These are phyloP conservation scores for Suillus subalutaceus DNA, from an alignment of 768 basidiomycete genomes.

Conservation along the genomic window DNA sequence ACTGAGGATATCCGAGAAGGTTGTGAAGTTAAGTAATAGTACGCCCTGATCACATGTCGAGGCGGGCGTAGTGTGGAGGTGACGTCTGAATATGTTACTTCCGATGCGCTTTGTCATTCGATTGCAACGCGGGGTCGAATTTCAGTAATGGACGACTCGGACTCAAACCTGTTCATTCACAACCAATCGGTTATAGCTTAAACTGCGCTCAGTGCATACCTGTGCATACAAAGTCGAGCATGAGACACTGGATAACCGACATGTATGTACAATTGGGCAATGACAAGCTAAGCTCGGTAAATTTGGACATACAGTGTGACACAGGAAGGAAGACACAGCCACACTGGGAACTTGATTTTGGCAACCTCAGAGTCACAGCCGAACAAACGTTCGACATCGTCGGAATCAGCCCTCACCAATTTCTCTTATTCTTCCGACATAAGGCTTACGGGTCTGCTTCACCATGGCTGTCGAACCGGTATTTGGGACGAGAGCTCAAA, in stretches of 20 bases:
- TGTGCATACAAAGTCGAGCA: not conserved
- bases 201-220: not conserved
- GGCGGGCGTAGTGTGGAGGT: not conserved
- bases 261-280: not conserved
- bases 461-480: conserved; percentile 74
- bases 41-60: not conserved
- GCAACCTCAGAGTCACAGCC: not conserved
- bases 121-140: not conserved
- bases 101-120: not conserved
- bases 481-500: conserved; percentile 72
- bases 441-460: conserved; percentile 20
- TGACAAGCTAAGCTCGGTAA: not conserved
- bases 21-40: not conserved
- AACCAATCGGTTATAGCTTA: not conserved
- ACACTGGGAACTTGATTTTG: not conserved
- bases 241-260: not conserved
- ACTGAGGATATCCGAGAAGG: not conserved
- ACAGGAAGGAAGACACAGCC: conserved; percentile 3
- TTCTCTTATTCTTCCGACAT: conserved; percentile 15
- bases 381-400: not conserved
- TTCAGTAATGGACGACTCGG: not conserved
- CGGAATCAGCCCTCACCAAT: conserved; percentile 6
- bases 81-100: not conserved
- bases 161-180: not conserved
- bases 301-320: not conserved